Base-by-base conservation (phyloP, 495 filamentous ascomycete species). In the Penicillium bovifimosum region DNA sequence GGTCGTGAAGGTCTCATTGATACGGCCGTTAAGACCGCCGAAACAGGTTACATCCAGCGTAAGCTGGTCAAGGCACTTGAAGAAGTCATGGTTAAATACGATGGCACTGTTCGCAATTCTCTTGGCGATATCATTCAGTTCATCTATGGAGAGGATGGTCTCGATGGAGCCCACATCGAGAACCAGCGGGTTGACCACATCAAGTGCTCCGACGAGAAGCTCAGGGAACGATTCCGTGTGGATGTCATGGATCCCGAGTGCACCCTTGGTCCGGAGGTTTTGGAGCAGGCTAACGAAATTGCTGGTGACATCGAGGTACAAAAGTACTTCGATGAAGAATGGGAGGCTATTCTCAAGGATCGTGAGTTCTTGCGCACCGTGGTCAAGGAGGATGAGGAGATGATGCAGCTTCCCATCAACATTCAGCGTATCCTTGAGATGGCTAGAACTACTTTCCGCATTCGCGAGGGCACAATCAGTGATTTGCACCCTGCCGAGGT, bases 1-100 rank as follows among this genome's bases (percentile, higher is more conserved):
- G 93, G 93, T 87, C 86, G 93, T 74, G 93, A 99, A 72, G 93
- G 93, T 93, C 78, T 99, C 40, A 99, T 99, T 60, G 93, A 99
- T 81, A 99, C 93, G 17, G 93, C 93, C 60, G 93, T 99, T 65
- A 99, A 99, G 79, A 99, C 93, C 53, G 93, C 93, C 31, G 93
- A 99, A 65, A 99, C 93, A 36, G 93, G 93, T 72, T 99, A 99
- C 68, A 97, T 99, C 57, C 93, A 99, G 71, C 89, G 93, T 70
- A 88, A 95, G 72, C 79, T 99, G 33, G 93, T 99, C 64, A 99
- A 99, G 71, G 93, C 93, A 9, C 77, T 99, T 18, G 93, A 99
- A 76, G 93, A 99, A 64, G 89, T 96, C 16, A 95, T 90, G 81
- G 89, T 90, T 31, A 95, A 93, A 65, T 99, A 99, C 65, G 93